Percentiles rank a stretch among this genome's conserved stretches.
Evolutionary conservation across 2,329 filamentous ascomycete genomes (phyloP).

Genomic region (Aspergillus sp.): DNA sequence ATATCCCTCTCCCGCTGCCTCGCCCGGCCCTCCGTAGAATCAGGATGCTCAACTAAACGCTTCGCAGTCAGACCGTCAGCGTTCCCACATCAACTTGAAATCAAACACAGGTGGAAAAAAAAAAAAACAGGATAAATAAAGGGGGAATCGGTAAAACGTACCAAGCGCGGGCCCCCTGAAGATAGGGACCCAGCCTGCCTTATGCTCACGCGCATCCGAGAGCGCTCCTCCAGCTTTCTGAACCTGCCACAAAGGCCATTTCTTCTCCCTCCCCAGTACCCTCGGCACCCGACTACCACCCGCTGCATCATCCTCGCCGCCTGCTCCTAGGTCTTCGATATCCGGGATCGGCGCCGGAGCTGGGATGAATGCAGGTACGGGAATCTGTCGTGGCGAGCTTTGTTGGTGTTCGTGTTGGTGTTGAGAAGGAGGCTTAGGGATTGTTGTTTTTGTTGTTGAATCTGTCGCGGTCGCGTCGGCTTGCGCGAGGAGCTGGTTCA

Average conservation of each 20-base stretch:
- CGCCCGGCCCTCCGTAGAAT: constrained; percentile 37
- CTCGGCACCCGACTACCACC: constrained; percentile 40
- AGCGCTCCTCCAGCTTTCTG: constrained; percentile 12
- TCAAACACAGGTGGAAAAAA: constrained; percentile 25
- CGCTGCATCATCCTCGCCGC: constrained; percentile 36
- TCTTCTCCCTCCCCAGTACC: constrained; percentile 42
- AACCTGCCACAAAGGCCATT: constrained; percentile 30
- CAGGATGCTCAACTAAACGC: constrained; percentile 60
- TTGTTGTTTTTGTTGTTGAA: neutral
- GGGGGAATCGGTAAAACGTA: constrained; percentile 21
- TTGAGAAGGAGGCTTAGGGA: too few species aligned
- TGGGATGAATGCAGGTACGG: neutral
- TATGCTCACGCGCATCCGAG: constrained; percentile 20
- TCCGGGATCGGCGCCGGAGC: constrained; percentile 27
- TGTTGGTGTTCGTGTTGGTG: constrained; percentile 12
- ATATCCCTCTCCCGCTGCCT: constrained; percentile 32
- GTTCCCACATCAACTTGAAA: constrained; percentile 8
- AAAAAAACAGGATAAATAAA: constrained; percentile 44
- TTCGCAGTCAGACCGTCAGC: constrained; percentile 62
- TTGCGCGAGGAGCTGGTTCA: constrained; percentile 53
- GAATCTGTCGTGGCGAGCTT: constrained; percentile 18
- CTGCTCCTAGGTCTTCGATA: constrained; percentile 40
- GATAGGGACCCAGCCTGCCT: constrained; percentile 28
- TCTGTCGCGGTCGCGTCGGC: constrained; percentile 29
- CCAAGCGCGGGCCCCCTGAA: constrained; percentile 31